Evolutionary conservation across 2,329 filamentous ascomycete genomes (phyloP).

Genomic region (Whalleya microplaca): DNA sequence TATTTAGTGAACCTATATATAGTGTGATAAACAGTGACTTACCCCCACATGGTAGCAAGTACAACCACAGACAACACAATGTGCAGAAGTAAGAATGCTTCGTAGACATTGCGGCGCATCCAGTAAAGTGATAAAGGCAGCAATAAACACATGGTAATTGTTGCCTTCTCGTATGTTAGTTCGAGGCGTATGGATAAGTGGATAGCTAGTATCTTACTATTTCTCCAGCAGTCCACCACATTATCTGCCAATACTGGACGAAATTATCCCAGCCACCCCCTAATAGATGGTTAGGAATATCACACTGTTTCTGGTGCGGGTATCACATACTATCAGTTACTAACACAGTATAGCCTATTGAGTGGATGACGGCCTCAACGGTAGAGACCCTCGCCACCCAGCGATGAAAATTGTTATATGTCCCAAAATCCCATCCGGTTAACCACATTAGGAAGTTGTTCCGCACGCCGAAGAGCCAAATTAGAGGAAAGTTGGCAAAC

Average conservation of each 20-base stretch:
- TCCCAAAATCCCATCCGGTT: slow-evolving; percentile 70
- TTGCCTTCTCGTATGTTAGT: slow-evolving; percentile 38
- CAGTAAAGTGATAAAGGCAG: slow-evolving; percentile 54
- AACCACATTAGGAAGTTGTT: slow-evolving; percentile 70
- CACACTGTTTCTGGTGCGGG: neutral
- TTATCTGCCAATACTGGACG: slow-evolving; percentile 42
- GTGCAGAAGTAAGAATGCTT: slow-evolving; percentile 53
- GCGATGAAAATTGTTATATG: slow-evolving; percentile 70
- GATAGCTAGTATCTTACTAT: slow-evolving; percentile 38
- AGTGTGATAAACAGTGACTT: slow-evolving; percentile 35
- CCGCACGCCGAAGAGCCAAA: slow-evolving; percentile 69
- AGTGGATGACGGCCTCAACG: slow-evolving; percentile 65
- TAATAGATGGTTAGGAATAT: neutral
- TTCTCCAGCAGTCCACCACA: slow-evolving; percentile 56
- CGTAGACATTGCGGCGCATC: slow-evolving; percentile 56
- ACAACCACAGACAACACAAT: slow-evolving; percentile 55
- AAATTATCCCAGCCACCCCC: slow-evolving; percentile 43
- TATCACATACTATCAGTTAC: slow-evolving; percentile 41
- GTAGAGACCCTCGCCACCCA: slow-evolving; percentile 67
- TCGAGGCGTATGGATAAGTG: accelerated
- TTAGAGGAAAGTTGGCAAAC: slow-evolving; percentile 64
- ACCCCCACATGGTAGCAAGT: slow-evolving; percentile 56
- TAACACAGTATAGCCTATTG: slow-evolving; percentile 58
- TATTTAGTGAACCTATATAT: neutral
- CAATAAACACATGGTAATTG: slow-evolving; percentile 49